Conservation (phyloP, 805 yeast genomes). For the Komagataella phaffii region DNA sequence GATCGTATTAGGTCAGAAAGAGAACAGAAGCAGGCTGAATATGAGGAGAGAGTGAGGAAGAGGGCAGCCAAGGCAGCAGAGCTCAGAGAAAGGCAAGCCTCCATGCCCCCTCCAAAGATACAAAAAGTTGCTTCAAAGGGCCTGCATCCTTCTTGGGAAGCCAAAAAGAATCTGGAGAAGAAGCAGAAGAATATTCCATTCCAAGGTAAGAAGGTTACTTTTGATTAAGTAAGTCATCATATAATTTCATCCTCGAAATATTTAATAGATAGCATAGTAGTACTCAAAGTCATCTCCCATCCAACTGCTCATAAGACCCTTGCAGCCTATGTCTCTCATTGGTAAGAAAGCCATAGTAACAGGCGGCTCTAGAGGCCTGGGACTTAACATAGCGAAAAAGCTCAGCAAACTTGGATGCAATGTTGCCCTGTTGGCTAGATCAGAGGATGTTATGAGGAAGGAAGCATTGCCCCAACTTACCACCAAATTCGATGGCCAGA, state of each 20-base stretch:
- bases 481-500: constrained; percentile 4
- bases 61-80: constrained; percentile 39
- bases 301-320: too few relatives aligned
- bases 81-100: constrained; percentile 2
- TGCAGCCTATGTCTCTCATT: constrained; percentile 1
- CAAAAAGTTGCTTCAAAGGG: constrained; percentile 11
- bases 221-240: constrained; percentile 26
- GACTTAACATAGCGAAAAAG: constrained; percentile 36
- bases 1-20: constrained; percentile 40
- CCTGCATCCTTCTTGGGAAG: constrained; percentile 97
- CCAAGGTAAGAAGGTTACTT: constrained; percentile 73
- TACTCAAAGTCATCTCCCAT: too few relatives aligned
- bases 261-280: not conserved
- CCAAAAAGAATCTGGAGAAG: constrained; percentile 65
- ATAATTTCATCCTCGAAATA: not conserved
- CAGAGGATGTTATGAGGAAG: constrained; percentile 20
- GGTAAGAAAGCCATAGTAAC: constrained; percentile 34
- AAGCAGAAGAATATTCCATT: constrained; percentile 52
- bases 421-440: constrained; percentile 37
- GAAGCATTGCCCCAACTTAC: constrained; percentile 3
- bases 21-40: constrained; percentile 47
- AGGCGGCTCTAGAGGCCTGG: constrained; percentile 64
- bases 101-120: constrained; percentile 4
- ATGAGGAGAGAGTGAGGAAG: constrained; percentile 58
- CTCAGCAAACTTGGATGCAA: constrained; percentile 39